Conservation (phyloP, 257 asterid genomes). For the Ballota nigra region DNA sequence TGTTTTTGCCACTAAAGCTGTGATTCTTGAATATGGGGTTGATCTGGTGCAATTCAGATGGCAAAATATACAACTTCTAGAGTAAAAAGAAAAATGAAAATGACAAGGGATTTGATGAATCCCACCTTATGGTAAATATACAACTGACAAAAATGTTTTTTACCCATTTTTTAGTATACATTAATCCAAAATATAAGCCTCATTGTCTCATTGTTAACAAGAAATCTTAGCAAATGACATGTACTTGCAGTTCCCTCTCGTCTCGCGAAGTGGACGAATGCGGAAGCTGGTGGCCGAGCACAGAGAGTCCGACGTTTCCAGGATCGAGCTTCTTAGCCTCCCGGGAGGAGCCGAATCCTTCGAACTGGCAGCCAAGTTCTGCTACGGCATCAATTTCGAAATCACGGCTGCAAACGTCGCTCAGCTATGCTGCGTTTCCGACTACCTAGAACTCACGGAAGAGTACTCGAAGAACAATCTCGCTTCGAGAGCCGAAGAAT, state of each 20-base stretch:
- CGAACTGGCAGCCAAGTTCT: conserved; percentile 89
- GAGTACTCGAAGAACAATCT: conserved; percentile 81
- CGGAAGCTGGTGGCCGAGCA: conserved; percentile 77
- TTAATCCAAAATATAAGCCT: too few species aligned
- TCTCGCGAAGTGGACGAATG: conserved; percentile 86
- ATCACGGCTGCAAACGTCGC: conserved; percentile 83
- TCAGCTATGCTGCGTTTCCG: conserved; percentile 70
- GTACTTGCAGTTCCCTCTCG: conserved; percentile 83
- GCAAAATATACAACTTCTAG: too few species aligned
- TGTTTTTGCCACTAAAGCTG: neutral
- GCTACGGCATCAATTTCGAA: conserved; percentile 89
- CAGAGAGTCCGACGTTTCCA: conserved; percentile 61
- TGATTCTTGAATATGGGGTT: neutral
- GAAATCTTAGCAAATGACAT: neutral
- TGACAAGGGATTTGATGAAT: neutral
- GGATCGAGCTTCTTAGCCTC: conserved; percentile 66
- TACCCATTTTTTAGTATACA: too few species aligned
- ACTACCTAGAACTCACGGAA: conserved; percentile 89
- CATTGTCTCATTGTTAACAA: neutral
- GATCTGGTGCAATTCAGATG: neutral
- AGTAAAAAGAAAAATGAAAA: too few species aligned
- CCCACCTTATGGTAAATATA: neutral
- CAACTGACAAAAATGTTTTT: too few species aligned
- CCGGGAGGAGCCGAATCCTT: conserved; percentile 91
- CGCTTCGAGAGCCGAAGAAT: conserved; percentile 70